A percentile compares a stretch with the other conserved stretches of the same genome.
Conservation (phyloP, 768 basidiomycete genomes). For the Rhodotorula taiwanensis region DNA sequence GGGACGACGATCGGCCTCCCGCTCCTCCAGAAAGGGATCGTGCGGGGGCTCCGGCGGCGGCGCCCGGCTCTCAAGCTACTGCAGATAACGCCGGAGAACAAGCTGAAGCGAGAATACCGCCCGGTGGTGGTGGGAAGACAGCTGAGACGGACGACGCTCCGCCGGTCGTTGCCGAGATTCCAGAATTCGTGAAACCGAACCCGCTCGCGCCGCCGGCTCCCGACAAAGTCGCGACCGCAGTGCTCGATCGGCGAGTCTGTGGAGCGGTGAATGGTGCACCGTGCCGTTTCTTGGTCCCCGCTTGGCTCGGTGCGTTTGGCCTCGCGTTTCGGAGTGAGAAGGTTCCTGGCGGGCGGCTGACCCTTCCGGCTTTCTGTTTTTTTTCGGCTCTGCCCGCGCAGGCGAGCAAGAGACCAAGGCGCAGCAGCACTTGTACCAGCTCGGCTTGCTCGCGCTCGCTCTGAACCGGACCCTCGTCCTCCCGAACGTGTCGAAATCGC, state of each 20-base stretch:
- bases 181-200: constrained; percentile 16
- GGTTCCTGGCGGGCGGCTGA: too few species aligned
- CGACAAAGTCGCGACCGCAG: constrained; percentile 17
- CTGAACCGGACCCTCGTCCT: constrained; percentile 58
- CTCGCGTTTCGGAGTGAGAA: too few species aligned
- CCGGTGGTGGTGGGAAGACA: too few species aligned
- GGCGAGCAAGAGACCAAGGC: constrained; percentile 59
- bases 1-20: background rate
- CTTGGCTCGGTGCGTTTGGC: constrained; percentile 21
- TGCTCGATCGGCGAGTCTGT: constrained; percentile 27
- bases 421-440: constrained; percentile 54
- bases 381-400: background rate
- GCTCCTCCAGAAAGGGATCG: too few species aligned
- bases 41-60: too few species aligned
- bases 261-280: constrained; percentile 3
- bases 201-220: background rate
- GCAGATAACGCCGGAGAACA: too few species aligned
- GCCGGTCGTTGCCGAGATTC: constrained; percentile 31
- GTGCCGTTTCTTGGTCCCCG: constrained; percentile 26
- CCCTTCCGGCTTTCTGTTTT: too few species aligned
- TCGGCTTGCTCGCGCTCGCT: constrained; percentile 50
- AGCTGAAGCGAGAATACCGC: too few species aligned
- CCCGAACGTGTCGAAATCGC: constrained; percentile 57
- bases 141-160: constrained; percentile 7
- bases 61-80: too few species aligned